Evolutionary conservation across 495 filamentous ascomycete genomes (phyloP).

Genomic region (Haplographium delicatum): DNA sequence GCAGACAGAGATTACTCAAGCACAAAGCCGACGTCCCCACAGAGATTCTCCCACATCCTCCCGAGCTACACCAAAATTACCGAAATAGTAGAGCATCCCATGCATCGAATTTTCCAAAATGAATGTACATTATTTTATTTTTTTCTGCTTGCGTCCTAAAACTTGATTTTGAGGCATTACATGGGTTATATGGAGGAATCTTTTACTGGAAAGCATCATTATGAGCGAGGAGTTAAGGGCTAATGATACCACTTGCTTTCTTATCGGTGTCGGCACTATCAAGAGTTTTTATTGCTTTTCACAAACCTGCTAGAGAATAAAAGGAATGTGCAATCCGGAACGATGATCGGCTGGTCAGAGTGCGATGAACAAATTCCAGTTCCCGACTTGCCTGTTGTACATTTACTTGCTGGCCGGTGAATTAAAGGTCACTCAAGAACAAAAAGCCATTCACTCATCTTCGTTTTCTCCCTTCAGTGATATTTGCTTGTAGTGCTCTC

Average conservation of each 20-base stretch:
- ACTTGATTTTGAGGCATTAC: conserved; percentile 2
- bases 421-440: too few species aligned
- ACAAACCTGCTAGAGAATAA: too few species aligned
- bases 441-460: too few species aligned
- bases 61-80: neutral
- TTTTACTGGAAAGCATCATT: neutral
- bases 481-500: too few species aligned
- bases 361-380: too few species aligned
- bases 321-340: too few species aligned
- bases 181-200: neutral
- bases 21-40: neutral
- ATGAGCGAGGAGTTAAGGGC: conserved; percentile 2
- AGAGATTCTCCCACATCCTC: neutral
- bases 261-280: neutral
- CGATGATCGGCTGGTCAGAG: too few species aligned
- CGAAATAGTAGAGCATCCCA: neutral
- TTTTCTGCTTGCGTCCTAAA: neutral
- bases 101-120: neutral
- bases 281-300: too few species aligned
- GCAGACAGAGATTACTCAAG: neutral
- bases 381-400: too few species aligned
- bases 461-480: too few species aligned
- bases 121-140: conserved; percentile 1
- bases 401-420: too few species aligned
- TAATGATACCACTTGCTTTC: neutral